Evolutionary conservation across 768 basidiomycete species (phyloP), one percentile per base, ranked within the genome.

Genomic region (Auriscalpium orientale): DNA sequence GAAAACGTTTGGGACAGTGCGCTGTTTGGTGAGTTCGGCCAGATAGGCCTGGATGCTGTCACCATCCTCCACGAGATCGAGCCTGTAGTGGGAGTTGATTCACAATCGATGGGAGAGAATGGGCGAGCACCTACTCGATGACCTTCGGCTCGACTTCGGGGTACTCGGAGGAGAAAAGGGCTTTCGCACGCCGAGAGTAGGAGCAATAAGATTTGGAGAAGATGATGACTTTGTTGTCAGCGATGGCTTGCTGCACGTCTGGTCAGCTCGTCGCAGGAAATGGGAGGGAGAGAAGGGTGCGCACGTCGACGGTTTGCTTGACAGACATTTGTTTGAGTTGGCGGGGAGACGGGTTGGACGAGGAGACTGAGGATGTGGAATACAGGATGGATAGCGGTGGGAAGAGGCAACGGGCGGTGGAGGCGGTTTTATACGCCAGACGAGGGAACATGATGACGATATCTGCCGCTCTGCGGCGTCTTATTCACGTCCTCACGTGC

Each of bases 1-100:
- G 72, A 89, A 92, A 56, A 89, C 76, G 65, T 83, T 87, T 34
- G 90, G 90, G 6, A 92, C 90, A 11, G 85, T 85, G 20, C 79
- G 68, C 62, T 87, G 89, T 0, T 76, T 76, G 0, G 87, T 87
- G 77, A 82, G 85, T 62, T 78, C 54, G 2, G 11, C 20, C 4
- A 93, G 74, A 62, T 90, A 91, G 20, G 69, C 63, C 65, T 92
- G 90, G 55, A 91, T 88, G 0, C 64, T 81, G 16, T 58, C 16
- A 10, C 81, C 87, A 38, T 91, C 83, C 0, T 80, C 72, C 34
- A 71, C 71, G 50, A 74, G 59, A 66, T 89, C 84, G 49, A 91
- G 71, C 66, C 88, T 87, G 36, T 33, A 16, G 3, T 35, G 9
- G 36, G 20, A 8, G 45, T 46, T 12, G 45, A 40, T 33, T 18